phyloP scores from a whole-genome alignment of 345 rosid genomes.

The Trapa bicornis region DNA sequence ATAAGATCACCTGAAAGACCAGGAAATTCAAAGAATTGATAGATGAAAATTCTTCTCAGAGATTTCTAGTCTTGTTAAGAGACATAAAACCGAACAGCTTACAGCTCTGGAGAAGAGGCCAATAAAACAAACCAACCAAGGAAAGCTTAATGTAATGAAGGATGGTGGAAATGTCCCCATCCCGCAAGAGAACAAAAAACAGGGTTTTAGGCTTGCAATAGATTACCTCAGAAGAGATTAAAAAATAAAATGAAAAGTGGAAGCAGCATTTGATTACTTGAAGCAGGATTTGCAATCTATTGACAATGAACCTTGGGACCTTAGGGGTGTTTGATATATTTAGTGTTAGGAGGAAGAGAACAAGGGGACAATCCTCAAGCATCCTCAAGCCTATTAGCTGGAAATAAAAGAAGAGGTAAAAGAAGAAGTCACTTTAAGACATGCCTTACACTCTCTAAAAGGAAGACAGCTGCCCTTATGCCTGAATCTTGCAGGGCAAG shows the following conservation, averaged over 20 bases:
- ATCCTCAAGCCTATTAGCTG: slow-evolving; percentile 1
- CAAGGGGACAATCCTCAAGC: background rate
- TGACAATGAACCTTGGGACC: background rate
- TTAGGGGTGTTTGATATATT: background rate
- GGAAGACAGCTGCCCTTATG: background rate
- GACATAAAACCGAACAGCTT: background rate
- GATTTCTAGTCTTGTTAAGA: background rate
- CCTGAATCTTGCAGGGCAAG: slow-evolving; percentile 1
- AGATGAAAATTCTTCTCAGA: background rate
- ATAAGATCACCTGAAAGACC: slow-evolving; percentile 1
- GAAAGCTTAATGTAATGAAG: background rate
- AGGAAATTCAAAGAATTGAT: background rate
- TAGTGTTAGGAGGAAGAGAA: too few relatives aligned
- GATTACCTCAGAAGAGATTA: slow-evolving; percentile 4
- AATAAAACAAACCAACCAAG: background rate
- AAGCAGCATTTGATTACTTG: background rate
- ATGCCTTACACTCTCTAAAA: background rate
- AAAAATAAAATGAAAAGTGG: background rate
- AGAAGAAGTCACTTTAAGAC: background rate
- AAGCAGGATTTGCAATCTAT: background rate
- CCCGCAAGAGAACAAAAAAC: background rate
- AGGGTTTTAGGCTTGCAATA: background rate
- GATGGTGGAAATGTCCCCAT: background rate
- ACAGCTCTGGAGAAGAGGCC: background rate
- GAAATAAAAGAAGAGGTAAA: background rate